Percentiles rank a stretch among this genome's conserved stretches.
Evolutionary conservation across 208 protist genomes (phyloP).

Genomic region (Crithidia brevicula): DNA sequence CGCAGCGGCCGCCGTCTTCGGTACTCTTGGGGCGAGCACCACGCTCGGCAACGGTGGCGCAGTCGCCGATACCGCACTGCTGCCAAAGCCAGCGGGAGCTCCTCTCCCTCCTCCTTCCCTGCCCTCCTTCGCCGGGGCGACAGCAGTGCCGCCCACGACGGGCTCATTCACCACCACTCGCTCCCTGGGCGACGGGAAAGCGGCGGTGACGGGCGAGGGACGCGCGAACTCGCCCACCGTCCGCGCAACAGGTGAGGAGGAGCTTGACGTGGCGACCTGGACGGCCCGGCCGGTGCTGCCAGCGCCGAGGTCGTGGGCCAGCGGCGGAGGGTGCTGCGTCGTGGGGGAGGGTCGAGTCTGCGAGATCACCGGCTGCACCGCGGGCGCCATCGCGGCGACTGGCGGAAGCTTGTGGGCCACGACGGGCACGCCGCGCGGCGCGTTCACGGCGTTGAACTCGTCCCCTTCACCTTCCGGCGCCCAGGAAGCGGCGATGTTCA

Average conservation of each 20-base stretch:
- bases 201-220: neutral
- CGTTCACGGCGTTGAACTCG: constrained; percentile 4
- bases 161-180: neutral
- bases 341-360: neutral
- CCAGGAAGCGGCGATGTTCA: constrained; percentile 47
- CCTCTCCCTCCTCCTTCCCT: too few relatives aligned
- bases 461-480: constrained; percentile 14
- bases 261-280: constrained; percentile 2
- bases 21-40: neutral
- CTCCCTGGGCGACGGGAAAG: neutral
- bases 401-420: neutral
- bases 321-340: neutral
- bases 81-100: too few relatives aligned
- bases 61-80: too few relatives aligned
- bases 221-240: neutral
- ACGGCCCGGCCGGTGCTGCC: neutral
- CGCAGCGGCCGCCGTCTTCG: too few relatives aligned
- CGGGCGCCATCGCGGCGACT: neutral
- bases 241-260: neutral
- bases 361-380: neutral
- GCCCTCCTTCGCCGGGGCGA: too few relatives aligned
- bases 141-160: too few relatives aligned
- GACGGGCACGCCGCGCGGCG: neutral
- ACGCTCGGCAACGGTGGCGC: too few relatives aligned
- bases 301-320: neutral